Base-by-base conservation (phyloP, 140 eudicot species). In the Ambrosia hybrid region DNA sequence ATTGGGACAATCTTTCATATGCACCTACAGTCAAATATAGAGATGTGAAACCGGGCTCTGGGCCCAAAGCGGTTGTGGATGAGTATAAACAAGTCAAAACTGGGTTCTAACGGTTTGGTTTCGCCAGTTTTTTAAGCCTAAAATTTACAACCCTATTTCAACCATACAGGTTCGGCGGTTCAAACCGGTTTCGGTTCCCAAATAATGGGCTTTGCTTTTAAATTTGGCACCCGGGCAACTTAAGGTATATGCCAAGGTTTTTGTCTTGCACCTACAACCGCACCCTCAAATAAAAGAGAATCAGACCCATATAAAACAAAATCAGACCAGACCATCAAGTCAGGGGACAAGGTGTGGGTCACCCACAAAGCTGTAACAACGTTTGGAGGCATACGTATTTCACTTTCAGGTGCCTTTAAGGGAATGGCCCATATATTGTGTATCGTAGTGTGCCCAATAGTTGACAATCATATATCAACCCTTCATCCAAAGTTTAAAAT, bases 381-480 rank as follows among this genome's bases (percentile, higher is more conserved):
- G 65, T 43, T 26, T 59, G 65, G 65, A 59, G 15, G 43, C 62
- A 57, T 57, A 30, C 3, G 8, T 12, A 4, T 59, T 26, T 39
- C 26, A 37, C 36, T 65, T 65, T 37, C 70, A n/a, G 70, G 52
- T 38, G 70, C 52, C 52, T 14, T 39, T 39, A 65, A 65, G 15
- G 14, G 38, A 33, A 33, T 65, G 70, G 70, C n/a, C 34, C 70
- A 65, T 65, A 41, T 65, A 39, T 8, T n/a, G 3, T 65, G 67
- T 45, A 34, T 45, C 11, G 7, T 60, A 60, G 46, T 60, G 46
- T 60, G 67, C 46, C 3, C 3, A 38, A 60, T 60, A 38, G 67
- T 60, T 60, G 36, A 38, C 52, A 39, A 39, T 65, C 70, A 39
- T 52, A 37, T 65, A 8, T 14, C 70, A 14, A 38, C 0, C n/a